These are phyloP conservation scores for Vitis vinifera DNA, from an alignment of 164 flowering plant genomes.

Conservation along the genomic window DNA sequence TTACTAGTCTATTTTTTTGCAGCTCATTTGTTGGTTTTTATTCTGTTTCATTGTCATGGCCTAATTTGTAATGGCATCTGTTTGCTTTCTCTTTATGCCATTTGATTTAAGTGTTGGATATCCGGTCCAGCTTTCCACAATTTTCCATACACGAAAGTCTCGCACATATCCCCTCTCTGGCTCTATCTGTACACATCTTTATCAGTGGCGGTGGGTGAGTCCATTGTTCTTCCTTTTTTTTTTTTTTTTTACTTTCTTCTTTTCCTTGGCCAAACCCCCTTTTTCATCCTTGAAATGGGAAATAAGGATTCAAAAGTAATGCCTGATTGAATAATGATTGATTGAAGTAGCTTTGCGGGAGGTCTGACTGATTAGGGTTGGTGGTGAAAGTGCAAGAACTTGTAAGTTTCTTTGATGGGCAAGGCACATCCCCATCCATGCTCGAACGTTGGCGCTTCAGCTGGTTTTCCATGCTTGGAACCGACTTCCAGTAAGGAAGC, in stretches of 20 bases:
- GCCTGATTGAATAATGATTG: conserved; percentile 26
- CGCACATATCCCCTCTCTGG: not conserved
- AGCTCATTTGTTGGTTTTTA: too few relatives aligned
- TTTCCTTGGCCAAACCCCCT: not conserved
- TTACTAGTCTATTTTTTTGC: too few relatives aligned
- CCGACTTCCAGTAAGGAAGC: conserved; percentile 15
- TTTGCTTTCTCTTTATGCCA: too few relatives aligned
- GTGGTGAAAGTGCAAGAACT: conserved; percentile 19
- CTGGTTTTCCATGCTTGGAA: conserved; percentile 5
- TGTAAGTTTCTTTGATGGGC: conserved; percentile 20
- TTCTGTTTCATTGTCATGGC: too few relatives aligned
- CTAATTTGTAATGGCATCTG: too few relatives aligned
- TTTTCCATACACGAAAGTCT: not conserved
- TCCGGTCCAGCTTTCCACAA: too few relatives aligned
- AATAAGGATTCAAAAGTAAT: conserved; percentile 20
- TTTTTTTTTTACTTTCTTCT: not conserved
- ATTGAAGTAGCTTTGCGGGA: conserved; percentile 10
- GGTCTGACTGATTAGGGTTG: conserved; percentile 8
- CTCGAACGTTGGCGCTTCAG: conserved; percentile 18
- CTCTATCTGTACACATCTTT: conserved; percentile 9
- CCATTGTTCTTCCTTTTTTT: not conserved
- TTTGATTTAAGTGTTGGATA: too few relatives aligned
- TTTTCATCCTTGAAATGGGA: conserved; percentile 23
- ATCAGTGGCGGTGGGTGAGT: not conserved
- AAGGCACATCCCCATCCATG: conserved; percentile 6